phyloP scores from a whole-genome alignment of 2,329 filamentous ascomycete species.

The Alternaria viburni region DNA sequence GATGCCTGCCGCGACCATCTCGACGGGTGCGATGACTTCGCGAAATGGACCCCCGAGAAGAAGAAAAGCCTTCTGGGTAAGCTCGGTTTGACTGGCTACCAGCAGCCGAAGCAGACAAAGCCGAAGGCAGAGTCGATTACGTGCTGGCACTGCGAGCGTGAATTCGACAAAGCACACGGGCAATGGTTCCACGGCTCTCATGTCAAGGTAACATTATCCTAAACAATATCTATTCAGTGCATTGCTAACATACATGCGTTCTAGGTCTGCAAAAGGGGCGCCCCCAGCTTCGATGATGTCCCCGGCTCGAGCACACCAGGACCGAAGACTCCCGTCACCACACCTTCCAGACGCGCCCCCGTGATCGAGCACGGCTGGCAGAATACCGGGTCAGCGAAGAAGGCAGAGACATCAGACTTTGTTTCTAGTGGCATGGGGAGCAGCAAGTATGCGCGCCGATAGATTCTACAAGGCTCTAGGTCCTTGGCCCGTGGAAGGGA shows the following conservation, averaged over 20 bases:
- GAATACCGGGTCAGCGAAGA: not conserved
- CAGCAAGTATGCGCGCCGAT: not conserved
- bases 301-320: not conserved
- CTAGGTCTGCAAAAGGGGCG: not conserved
- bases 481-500: not conserved
- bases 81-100: not conserved
- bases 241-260: not conserved
- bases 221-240: not conserved
- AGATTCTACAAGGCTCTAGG: not conserved
- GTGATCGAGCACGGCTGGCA: not conserved
- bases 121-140: not conserved
- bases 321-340: not conserved
- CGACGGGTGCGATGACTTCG: not conserved
- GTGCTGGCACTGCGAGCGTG: not conserved
- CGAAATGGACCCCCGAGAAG: not conserved
- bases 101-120: not conserved
- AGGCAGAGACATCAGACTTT: not conserved
- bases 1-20: not conserved
- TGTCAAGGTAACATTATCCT: not conserved
- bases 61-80: not conserved
- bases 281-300: not conserved
- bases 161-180: not conserved
- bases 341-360: not conserved
- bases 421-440: not conserved
- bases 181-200: not conserved